Base-by-base conservation (phyloP, 768 basidiomycete genomes). In the Chalciporus piperatus region DNA sequence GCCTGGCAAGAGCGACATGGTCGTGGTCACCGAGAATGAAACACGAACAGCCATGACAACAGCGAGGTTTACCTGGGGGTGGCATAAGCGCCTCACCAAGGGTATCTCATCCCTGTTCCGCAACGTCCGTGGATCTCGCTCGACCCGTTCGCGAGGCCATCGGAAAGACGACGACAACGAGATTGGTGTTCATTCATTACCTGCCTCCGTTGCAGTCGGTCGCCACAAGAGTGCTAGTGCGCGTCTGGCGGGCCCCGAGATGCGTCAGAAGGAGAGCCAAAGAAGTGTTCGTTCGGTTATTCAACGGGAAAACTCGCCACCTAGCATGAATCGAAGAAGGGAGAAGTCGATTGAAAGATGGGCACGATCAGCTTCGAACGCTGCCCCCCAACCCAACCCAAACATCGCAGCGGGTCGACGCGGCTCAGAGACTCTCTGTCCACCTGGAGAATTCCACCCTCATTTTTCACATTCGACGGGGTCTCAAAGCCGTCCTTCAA, bases 1-100 rank as follows among this genome's bases (percentile, higher is more conserved):
- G 35, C 81, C 79, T 3, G 74, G 73, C 50, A 74, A 70, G 50
- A 72, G 71, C 41, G 71, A 74, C 28, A 72, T 74, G 33, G 76
- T 84, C 44, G 72, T 76, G 40, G 84, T 96, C 20, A 85, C 89
- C 0, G 78, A 81, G n/a, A 80, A 80, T 41, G 95, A 97, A 56
- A 83, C 90, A 3, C 77, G 79, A 16, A 82, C 81, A 27, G 94
- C 87, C 19, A 82, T 90, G 77, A 82, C 83, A 9, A 64, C 71
- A 0, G 78, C 86, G 5, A 80, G 73, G 53, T 89, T 87, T 64
- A 76, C 76, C 46, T 85, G 81, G 81, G 73, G 77, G 20, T 77
- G 79, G 77, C 67, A 68, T 16, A 75, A 78, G 40, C 74, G 72
- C 19, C 59, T 76, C 41, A 67, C 69, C 10, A 59, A 67, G 47